phyloP scores from a whole-genome alignment of 2,329 filamentous ascomycete species.

The Diaporthe citri region DNA sequence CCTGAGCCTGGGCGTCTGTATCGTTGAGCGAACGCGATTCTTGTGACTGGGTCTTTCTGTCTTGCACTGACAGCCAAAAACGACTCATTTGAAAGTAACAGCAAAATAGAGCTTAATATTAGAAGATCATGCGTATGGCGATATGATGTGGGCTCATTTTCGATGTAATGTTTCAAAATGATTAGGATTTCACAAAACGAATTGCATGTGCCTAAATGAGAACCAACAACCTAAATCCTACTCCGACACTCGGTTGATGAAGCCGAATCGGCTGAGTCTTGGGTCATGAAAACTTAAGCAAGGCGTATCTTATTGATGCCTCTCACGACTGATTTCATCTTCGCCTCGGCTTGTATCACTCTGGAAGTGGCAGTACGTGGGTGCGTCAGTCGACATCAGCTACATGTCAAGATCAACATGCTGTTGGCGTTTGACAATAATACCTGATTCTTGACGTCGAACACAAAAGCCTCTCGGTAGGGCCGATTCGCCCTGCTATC shows the following conservation, averaged over 20 bases:
- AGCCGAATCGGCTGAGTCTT: background rate
- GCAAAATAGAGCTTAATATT: too few species aligned
- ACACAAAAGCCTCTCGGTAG: background rate
- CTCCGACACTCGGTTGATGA: too few species aligned
- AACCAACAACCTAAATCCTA: too few species aligned
- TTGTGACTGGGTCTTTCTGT: background rate
- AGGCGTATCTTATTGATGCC: background rate
- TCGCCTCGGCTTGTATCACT: background rate
- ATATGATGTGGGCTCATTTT: too few species aligned
- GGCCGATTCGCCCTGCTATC: background rate
- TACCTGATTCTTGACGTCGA: background rate
- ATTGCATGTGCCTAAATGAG: too few species aligned
- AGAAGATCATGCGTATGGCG: too few species aligned
- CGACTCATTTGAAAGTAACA: too few species aligned
- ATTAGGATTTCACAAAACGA: too few species aligned
- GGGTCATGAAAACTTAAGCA: background rate
- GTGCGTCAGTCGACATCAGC: background rate
- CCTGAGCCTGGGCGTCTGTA: background rate
- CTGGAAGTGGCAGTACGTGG: background rate
- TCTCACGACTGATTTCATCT: background rate
- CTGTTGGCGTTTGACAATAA: background rate
- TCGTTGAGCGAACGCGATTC: background rate
- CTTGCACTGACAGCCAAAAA: too few species aligned
- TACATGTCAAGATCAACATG: background rate
- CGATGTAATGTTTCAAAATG: too few species aligned